These are phyloP conservation scores for Puccinellia tenuiflora DNA, from an alignment of 176 grass and related monocot species.

Conservation along the genomic window DNA sequence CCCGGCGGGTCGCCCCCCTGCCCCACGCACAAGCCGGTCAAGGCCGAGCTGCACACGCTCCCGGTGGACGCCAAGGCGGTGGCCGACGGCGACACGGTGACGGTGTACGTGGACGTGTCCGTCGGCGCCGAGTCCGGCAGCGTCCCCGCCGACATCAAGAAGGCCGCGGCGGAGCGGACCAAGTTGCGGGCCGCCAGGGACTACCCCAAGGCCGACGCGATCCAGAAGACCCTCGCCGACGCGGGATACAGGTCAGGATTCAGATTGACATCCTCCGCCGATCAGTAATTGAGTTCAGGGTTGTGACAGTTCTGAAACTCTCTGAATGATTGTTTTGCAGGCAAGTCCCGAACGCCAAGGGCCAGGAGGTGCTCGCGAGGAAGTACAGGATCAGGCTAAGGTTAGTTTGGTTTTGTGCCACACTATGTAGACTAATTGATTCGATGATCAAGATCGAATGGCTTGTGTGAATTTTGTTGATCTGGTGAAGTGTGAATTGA, in stretches of 20 bases:
- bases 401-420: slow-evolving; percentile 1
- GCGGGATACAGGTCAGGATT: slow-evolving; percentile 67
- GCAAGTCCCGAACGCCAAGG: slow-evolving; percentile 51
- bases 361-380: slow-evolving; percentile 58
- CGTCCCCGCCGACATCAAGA: slow-evolving; percentile 62
- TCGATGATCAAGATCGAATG: background rate
- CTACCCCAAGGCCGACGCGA: slow-evolving; percentile 65
- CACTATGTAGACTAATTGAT: background rate
- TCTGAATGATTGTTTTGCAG: slow-evolving; percentile 21
- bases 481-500: background rate
- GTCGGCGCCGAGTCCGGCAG: slow-evolving; percentile 47
- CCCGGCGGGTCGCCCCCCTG: slow-evolving; percentile 10
- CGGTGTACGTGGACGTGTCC: slow-evolving; percentile 70
- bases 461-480: background rate
- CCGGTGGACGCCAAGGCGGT: slow-evolving; percentile 88
- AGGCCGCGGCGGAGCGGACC: slow-evolving; percentile 58
- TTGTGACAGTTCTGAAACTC: slow-evolving; percentile 1
- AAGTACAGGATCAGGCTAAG: slow-evolving; percentile 96
- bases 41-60: slow-evolving; percentile 85
- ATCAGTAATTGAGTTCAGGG: background rate
- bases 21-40: slow-evolving; percentile 43
- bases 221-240: slow-evolving; percentile 62
- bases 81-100: slow-evolving; percentile 82
- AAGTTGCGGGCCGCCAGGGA: slow-evolving; percentile 49
- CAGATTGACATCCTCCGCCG: background rate